Evolutionary conservation across 176 grass and related monocot species (phyloP).

Genomic region (Carex pumila): DNA sequence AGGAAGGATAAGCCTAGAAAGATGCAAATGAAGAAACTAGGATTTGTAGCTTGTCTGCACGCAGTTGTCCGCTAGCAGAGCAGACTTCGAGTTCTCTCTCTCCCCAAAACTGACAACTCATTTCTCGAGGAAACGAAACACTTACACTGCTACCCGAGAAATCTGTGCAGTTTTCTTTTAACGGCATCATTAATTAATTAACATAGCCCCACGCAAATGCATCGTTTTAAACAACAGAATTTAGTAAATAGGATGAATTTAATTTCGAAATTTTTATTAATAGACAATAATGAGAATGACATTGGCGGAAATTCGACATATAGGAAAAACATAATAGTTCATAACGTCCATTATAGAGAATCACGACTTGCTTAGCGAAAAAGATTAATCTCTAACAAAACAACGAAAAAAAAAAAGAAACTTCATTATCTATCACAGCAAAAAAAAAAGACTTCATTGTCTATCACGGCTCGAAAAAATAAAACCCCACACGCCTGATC

Average conservation of each 20-base stretch:
- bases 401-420: too few species aligned
- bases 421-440: too few species aligned
- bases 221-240: background rate
- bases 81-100: background rate
- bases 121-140: background rate
- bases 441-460: too few species aligned
- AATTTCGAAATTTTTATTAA: too few species aligned
- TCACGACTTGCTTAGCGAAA: too few species aligned
- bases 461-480: too few species aligned
- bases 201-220: background rate
- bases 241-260: background rate
- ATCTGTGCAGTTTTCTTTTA: slow-evolving; percentile 16
- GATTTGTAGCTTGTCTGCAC: slow-evolving; percentile 12
- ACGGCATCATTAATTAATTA: slow-evolving; percentile 17
- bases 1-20: background rate
- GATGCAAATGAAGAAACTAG: background rate
- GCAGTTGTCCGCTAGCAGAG: slow-evolving; percentile 1
- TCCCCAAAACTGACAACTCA: background rate
- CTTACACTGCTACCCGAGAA: background rate
- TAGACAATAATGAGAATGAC: too few species aligned
- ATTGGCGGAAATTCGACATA: too few species aligned
- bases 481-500: too few species aligned
- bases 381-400: too few species aligned
- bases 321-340: too few species aligned
- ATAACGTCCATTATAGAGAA: too few species aligned